Evolutionary conservation across 2,329 filamentous ascomycete species (phyloP).

Genomic region (Rhinocladiella similis): DNA sequence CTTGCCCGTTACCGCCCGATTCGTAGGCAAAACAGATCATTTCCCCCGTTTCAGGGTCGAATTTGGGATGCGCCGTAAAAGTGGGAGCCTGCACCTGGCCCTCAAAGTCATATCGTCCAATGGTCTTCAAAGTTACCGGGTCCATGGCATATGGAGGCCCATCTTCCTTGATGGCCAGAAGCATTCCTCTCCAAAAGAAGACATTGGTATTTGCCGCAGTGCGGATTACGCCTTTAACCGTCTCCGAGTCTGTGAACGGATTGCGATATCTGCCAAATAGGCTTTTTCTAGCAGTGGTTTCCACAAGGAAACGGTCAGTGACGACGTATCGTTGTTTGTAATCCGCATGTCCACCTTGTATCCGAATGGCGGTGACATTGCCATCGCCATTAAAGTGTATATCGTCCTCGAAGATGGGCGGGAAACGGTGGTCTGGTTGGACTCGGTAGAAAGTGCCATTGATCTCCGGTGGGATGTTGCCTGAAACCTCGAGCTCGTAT

Average conservation of each 20-base stretch:
- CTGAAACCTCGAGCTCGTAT: conserved; percentile 36
- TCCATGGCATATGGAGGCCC: conserved; percentile 54
- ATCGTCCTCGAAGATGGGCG: conserved; percentile 56
- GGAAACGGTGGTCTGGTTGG: conserved; percentile 51
- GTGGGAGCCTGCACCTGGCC: conserved; percentile 51
- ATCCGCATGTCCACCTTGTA: conserved; percentile 43
- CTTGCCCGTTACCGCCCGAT: conserved; percentile 42
- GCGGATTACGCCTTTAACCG: conserved; percentile 55
- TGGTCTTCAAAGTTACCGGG: conserved; percentile 47
- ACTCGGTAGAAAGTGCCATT: conserved; percentile 48
- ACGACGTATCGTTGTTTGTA: conserved; percentile 46
- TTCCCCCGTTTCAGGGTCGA: conserved; percentile 53
- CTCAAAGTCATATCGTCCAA: conserved; percentile 52
- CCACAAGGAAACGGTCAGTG: conserved; percentile 43
- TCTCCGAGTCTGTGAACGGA: conserved; percentile 51
- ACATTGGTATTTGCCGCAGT: conserved; percentile 61
- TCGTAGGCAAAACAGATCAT: conserved; percentile 56
- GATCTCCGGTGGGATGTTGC: conserved; percentile 43
- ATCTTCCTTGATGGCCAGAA: conserved; percentile 48
- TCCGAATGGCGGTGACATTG: conserved; percentile 44
- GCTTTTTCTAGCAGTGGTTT: conserved; percentile 38
- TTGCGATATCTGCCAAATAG: conserved; percentile 61
- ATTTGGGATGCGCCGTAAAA: conserved; percentile 56
- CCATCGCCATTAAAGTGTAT: conserved; percentile 51
- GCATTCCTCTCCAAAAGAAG: conserved; percentile 56